phyloP scores from a whole-genome alignment of 805 yeast species.

The Geotrichum ghanense region DNA sequence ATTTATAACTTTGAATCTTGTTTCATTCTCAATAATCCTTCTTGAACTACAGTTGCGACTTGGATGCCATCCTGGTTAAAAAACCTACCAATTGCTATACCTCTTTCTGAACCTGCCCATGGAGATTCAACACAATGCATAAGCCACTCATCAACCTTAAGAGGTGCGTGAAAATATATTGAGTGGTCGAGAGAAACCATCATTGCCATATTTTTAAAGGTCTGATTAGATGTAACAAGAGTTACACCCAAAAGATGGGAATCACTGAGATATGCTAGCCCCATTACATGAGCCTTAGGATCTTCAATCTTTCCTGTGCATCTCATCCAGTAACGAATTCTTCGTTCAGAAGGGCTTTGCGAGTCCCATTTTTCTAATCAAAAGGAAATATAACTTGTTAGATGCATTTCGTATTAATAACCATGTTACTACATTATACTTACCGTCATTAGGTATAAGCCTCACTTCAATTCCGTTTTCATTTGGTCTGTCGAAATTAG shows the following conservation, averaged over 20 bases:
- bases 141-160: conserved; percentile 41
- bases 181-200: conserved; percentile 53
- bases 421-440: not conserved
- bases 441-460: not conserved
- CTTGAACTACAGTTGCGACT: conserved; percentile 54
- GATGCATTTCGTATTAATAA: no score
- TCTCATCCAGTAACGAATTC: conserved; percentile 8
- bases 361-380: conserved; percentile 4
- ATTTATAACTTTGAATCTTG: conserved; percentile 6
- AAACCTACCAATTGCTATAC: conserved; percentile 47
- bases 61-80: conserved; percentile 38
- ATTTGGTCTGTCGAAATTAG: not conserved
- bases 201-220: conserved; percentile 8
- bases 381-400: no score
- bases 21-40: conserved; percentile 36
- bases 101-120: conserved; percentile 41
- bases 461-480: not conserved
- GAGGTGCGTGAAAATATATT: conserved; percentile 48
- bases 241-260: conserved; percentile 10
- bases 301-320: conserved; percentile 7
- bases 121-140: conserved; percentile 37
- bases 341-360: conserved; percentile 6
- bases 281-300: conserved; percentile 9
- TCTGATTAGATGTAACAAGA: conserved; percentile 4
- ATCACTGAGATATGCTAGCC: conserved; percentile 10